phyloP scores from a whole-genome alignment of 1,284 basidiomycete species.

The Fomes fomentarius region DNA sequence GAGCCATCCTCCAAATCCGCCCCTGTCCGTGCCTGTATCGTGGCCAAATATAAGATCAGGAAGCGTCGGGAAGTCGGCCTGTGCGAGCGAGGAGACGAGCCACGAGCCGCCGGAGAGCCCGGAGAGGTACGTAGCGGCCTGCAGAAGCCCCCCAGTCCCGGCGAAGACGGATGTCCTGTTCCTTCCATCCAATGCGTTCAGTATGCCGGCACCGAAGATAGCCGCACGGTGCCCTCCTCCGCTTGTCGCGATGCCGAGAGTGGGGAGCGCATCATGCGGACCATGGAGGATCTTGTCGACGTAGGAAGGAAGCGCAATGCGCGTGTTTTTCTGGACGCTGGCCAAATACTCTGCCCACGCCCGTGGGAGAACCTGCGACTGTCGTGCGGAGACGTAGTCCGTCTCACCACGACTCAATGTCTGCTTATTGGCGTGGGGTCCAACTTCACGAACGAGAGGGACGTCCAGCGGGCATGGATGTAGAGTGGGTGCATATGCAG shows the following conservation, averaged over 20 bases:
- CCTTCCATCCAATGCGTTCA: conserved; percentile 52
- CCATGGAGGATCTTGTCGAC: conserved; percentile 38
- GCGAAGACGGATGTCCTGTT: conserved; percentile 43
- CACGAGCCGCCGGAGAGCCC: conserved; percentile 46
- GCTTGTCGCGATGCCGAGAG: conserved; percentile 46
- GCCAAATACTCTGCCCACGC: conserved; percentile 35
- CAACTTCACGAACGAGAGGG: conserved; percentile 25
- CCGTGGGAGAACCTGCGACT: conserved; percentile 25
- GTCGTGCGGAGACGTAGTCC: conserved; percentile 28
- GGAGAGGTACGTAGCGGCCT: conserved; percentile 45
- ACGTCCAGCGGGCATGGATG: conserved; percentile 26
- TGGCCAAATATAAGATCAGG: conserved; percentile 30
- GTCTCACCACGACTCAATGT: conserved; percentile 29
- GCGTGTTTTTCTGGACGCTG: conserved; percentile 35
- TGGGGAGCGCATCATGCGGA: conserved; percentile 31
- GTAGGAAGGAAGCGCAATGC: conserved; percentile 36
- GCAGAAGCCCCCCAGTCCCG: conserved; percentile 56
- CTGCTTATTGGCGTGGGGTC: conserved; percentile 21
- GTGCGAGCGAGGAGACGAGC: conserved; percentile 31
- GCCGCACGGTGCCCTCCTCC: conserved; percentile 53
- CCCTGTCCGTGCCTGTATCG: background rate
- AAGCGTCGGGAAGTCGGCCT: conserved; percentile 32
- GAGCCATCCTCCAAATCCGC: conserved; percentile 27
- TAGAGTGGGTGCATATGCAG: conserved; percentile 26
- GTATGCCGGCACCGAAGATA: conserved; percentile 51